Percentiles rank a stretch among this genome's conserved stretches.
Conservation (phyloP, 768 basidiomycete species). For the Boletus insuetus region DNA sequence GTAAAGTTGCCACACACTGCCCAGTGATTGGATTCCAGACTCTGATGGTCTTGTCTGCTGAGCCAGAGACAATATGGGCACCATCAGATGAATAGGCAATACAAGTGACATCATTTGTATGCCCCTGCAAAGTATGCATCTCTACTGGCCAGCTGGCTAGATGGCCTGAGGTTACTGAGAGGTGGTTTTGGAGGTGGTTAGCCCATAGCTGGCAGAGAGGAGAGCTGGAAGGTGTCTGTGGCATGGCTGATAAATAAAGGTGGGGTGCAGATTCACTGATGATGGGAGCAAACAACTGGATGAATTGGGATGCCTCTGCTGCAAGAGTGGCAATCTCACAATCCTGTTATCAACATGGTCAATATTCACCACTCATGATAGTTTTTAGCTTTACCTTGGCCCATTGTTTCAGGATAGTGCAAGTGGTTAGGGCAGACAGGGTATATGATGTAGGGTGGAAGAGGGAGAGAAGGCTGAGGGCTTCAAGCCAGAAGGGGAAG, state of each 20-base stretch:
- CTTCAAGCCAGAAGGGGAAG: slow-evolving; percentile 41
- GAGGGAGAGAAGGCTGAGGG: slow-evolving; percentile 23
- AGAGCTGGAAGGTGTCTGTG: slow-evolving; percentile 31
- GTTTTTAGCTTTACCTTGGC: slow-evolving; percentile 10
- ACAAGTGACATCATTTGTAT: slow-evolving; percentile 8
- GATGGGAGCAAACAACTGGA: slow-evolving; percentile 28
- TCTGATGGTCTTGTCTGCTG: slow-evolving; percentile 18
- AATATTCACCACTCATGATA: neutral
- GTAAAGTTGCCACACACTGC: slow-evolving; percentile 7
- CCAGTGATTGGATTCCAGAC: slow-evolving; percentile 18
- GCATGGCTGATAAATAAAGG: slow-evolving; percentile 39
- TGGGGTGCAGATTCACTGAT: slow-evolving; percentile 35
- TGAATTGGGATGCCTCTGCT: slow-evolving; percentile 29
- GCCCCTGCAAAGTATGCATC: slow-evolving; percentile 13
- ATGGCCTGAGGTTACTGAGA: slow-evolving; percentile 9
- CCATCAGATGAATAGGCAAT: slow-evolving; percentile 25
- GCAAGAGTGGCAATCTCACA: slow-evolving; percentile 15
- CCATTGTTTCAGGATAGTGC: slow-evolving; percentile 11
- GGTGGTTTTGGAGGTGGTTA: slow-evolving; percentile 14
- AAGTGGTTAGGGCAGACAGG: slow-evolving; percentile 9
- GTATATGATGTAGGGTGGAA: slow-evolving; percentile 1
- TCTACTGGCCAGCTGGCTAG: slow-evolving; percentile 16
- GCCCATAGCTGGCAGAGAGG: slow-evolving; percentile 24
- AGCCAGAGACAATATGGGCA: slow-evolving; percentile 26
- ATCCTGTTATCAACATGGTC: slow-evolving; percentile 5